Conservation (phyloP, 106 monocot genomes). For the Dioscorea dumetorum region DNA sequence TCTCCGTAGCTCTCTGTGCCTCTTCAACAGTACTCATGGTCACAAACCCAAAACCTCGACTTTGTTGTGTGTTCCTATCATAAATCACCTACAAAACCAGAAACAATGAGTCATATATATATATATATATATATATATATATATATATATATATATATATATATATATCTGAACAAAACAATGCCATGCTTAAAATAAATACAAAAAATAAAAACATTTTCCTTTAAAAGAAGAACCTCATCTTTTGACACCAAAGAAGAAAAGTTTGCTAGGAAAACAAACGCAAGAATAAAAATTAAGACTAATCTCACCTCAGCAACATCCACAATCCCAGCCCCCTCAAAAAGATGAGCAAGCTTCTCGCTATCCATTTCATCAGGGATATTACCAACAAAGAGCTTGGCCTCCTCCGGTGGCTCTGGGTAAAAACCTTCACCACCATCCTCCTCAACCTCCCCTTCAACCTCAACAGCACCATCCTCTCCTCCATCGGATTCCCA, state of each 20-base stretch:
- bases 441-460: conserved; percentile 4
- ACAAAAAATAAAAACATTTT: too few species aligned
- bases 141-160: too few species aligned
- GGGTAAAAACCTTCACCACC: conserved; percentile 23
- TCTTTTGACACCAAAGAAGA: too few species aligned
- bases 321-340: conserved; percentile 63
- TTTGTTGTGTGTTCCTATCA: conserved; percentile 51
- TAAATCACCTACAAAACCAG: conserved; percentile 43
- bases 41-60: conserved; percentile 67
- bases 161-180: too few species aligned
- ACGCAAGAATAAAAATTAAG: too few species aligned
- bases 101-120: too few species aligned
- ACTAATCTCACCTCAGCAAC: conserved; percentile 54
- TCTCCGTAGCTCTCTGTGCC: conserved; percentile 52
- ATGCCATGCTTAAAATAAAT: too few species aligned
- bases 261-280: too few species aligned
- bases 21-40: conserved; percentile 65
- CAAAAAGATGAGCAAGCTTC: conserved; percentile 60
- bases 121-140: too few species aligned
- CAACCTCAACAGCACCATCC: neutral
- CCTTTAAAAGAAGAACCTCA: too few species aligned
- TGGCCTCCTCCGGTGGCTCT: conserved; percentile 83
- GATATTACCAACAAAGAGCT: conserved; percentile 78
- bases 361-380: conserved; percentile 74
- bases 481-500: conserved; percentile 7